Base-by-base conservation (phyloP, 2,329 filamentous ascomycete genomes). In the Daldinia sp. region DNA sequence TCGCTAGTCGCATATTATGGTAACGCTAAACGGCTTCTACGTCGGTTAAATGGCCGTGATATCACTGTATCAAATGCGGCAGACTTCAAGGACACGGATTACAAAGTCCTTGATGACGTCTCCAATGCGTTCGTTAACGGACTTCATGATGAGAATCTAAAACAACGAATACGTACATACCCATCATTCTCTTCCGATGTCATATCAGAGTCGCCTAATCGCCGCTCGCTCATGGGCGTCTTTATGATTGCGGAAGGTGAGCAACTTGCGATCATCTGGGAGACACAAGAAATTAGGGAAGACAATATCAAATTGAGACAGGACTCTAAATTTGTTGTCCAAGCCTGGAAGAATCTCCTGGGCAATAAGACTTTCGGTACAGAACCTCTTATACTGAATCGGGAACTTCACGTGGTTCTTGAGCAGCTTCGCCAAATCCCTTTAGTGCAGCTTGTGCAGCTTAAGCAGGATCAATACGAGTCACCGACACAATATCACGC, bases 191-290 rank as follows among this genome's bases (percentile, higher is more conserved):
- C 78, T 5, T 81, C 82, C 33, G 76, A 75, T 13, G 67, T 76
- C 7, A 57, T 67, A 1, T 60, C 74, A 0, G 73, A 75, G 2
- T 58, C 69, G 2, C 71, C 77, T 5, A 77, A 77, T 56, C 77
- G 80, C 63, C 83, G 86, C 42, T 86, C 87, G 3, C 82, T 90
- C 0, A 78, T 81, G n/a, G 86, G 87, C 0, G 82, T 88, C 2
- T 83, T 81, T 67, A 83, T 79, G 13, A 86, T 89, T 69, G 77
- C 83, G 1, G 88, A 90, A 72, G 88, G 88, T 6, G 88, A 90
- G 73, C 79, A 80, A 20, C 75, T 89, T 23, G 79, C 85, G 1
- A 81, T 85, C 74, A 73, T 80, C 2, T 87, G 82, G 82, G 82
- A 85, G 20, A 74, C 55, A 46, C 78, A 75, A 13, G 71, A 61